Conservation (phyloP, 2,329 filamentous ascomycete genomes). For the Pleoardoris graminearum region DNA sequence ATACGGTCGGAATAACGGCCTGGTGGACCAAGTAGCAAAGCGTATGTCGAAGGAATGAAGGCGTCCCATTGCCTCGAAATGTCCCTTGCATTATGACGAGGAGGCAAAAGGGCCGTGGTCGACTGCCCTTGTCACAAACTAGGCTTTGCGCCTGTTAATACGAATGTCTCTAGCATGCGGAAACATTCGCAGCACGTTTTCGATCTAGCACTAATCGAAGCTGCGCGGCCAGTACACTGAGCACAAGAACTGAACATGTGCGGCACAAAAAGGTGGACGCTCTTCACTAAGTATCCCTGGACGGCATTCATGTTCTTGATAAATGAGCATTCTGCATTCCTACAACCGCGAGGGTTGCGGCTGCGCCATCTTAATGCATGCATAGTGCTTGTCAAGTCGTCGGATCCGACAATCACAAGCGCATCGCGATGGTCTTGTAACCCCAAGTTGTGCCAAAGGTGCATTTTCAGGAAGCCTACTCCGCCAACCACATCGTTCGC, state of each 20-base stretch:
- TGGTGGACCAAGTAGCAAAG: too few relatives aligned
- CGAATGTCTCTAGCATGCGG: background rate
- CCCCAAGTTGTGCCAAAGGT: background rate
- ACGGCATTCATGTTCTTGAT: background rate
- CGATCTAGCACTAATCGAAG: background rate
- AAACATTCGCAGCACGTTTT: background rate
- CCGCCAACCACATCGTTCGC: background rate
- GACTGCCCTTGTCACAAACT: too few relatives aligned
- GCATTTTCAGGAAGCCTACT: background rate
- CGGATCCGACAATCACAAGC: background rate
- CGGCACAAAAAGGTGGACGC: background rate
- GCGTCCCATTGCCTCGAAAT: too few relatives aligned
- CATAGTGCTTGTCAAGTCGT: background rate
- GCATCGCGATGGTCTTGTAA: background rate
- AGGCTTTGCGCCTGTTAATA: too few relatives aligned
- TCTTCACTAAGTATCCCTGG: background rate
- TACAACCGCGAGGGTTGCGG: background rate
- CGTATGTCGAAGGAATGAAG: too few relatives aligned
- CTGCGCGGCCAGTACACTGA: background rate
- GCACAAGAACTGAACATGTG: background rate
- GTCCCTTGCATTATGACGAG: too few relatives aligned
- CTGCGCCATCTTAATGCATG: background rate
- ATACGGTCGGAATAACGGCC: too few relatives aligned
- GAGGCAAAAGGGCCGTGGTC: too few relatives aligned
- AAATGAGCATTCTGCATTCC: background rate